phyloP scores from a whole-genome alignment of 371 early-diverging fungal genomes.

The Mortierella sp. region DNA sequence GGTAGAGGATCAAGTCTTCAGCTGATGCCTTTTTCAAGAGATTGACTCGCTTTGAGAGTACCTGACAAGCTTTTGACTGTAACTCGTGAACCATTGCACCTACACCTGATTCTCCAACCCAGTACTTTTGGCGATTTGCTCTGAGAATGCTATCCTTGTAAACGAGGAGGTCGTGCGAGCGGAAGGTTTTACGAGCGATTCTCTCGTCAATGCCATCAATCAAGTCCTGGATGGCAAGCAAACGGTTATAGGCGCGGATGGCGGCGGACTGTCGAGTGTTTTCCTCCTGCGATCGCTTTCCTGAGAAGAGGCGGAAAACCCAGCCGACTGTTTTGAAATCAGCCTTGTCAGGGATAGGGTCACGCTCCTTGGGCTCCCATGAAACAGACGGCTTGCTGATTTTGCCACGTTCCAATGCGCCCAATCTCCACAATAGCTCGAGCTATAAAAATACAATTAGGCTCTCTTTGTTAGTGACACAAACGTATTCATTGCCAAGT shows the following conservation, averaged over 20 bases:
- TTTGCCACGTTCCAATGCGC: constrained; percentile 68
- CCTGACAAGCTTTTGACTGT: constrained; percentile 59
- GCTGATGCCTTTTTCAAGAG: constrained; percentile 56
- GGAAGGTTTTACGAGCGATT: constrained; percentile 70
- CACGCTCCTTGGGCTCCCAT: constrained; percentile 70
- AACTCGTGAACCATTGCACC: constrained; percentile 58
- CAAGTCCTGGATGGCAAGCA: constrained; percentile 74
- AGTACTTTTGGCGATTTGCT: constrained; percentile 67
- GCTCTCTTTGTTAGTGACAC: constrained; percentile 6
- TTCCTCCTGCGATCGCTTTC: constrained; percentile 75
- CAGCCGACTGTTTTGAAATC: constrained; percentile 76
- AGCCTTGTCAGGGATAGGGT: constrained; percentile 65
- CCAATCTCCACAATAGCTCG: constrained; percentile 75
- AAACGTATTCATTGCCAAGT: too few relatives aligned
- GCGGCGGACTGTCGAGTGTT: constrained; percentile 74
- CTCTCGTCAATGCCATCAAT: constrained; percentile 74
- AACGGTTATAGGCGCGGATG: constrained; percentile 74
- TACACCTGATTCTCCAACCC: constrained; percentile 66
- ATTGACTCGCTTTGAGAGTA: constrained; percentile 51
- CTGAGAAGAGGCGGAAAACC: constrained; percentile 78
- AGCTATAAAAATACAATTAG: constrained; percentile 51
- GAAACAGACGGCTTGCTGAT: constrained; percentile 72
- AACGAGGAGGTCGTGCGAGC: constrained; percentile 67
- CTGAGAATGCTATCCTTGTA: constrained; percentile 69
- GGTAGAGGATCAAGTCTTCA: constrained; percentile 44